Evolutionary conservation across 208 protist species (phyloP).

Genomic region (Crithidia bombi): DNA sequence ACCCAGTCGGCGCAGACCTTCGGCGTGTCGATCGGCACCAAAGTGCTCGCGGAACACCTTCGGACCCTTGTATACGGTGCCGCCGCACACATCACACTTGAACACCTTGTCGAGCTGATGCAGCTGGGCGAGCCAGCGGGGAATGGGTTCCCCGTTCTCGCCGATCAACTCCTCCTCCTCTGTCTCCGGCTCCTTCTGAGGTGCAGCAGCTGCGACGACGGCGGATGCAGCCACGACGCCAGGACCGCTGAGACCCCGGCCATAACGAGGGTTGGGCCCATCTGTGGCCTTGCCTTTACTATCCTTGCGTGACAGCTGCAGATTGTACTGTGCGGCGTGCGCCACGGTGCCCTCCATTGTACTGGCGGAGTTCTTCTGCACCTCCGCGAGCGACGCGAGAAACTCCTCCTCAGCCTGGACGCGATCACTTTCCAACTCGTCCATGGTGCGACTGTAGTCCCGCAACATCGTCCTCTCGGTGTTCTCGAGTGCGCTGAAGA

Average conservation of each 20-base stretch:
- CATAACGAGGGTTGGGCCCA: background rate
- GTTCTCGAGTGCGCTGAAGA: conserved; percentile 68
- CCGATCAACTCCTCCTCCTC: conserved; percentile 60
- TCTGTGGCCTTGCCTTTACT: background rate
- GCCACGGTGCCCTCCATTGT: conserved; percentile 82
- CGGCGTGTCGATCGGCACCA: conserved; percentile 76
- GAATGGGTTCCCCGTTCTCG: conserved; percentile 79
- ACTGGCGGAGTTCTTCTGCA: conserved; percentile 44
- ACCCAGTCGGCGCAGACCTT: conserved; percentile 78
- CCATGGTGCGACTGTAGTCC: conserved; percentile 82
- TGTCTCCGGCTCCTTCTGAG: conserved; percentile 37
- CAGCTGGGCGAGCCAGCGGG: conserved; percentile 80
- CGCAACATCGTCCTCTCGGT: conserved; percentile 72
- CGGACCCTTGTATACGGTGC: conserved; percentile 85
- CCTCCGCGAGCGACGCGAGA: conserved; percentile 58
- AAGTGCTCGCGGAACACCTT: conserved; percentile 91
- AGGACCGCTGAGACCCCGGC: background rate
- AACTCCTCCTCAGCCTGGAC: conserved; percentile 68
- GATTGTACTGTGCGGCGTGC: conserved; percentile 71
- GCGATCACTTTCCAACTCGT: conserved; percentile 81
- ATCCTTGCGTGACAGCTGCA: conserved; percentile 29
- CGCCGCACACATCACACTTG: conserved; percentile 86
- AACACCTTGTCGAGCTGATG: conserved; percentile 87
- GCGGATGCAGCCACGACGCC: background rate
- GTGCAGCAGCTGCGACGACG: background rate